These are phyloP conservation scores for Anthracocystis setariae DNA, from an alignment of 1,284 basidiomycete genomes.

Conservation along the genomic window DNA sequence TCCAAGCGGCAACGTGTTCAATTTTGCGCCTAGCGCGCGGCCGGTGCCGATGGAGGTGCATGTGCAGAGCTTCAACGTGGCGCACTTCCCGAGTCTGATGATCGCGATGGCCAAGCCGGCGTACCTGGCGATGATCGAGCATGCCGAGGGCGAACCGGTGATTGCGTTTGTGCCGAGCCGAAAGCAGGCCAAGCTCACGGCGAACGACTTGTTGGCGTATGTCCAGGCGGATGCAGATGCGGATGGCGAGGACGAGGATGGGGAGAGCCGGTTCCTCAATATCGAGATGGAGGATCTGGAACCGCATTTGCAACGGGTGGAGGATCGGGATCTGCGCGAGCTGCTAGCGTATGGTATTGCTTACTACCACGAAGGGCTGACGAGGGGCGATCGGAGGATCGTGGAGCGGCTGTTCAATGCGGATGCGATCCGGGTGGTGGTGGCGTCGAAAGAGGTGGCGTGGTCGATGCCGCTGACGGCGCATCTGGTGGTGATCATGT, in stretches of 20 bases:
- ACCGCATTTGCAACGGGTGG: slow-evolving; percentile 86
- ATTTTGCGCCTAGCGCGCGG: slow-evolving; percentile 93
- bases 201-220: slow-evolving; percentile 89
- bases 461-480: slow-evolving; percentile 93
- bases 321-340: slow-evolving; percentile 81
- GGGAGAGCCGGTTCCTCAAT: slow-evolving; percentile 86
- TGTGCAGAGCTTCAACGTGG: slow-evolving; percentile 91
- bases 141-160: slow-evolving; percentile 85
- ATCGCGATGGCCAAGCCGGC: slow-evolving; percentile 99
- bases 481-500: slow-evolving; percentile 99
- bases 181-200: slow-evolving; percentile 90
- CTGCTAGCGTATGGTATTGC: slow-evolving; percentile 89
- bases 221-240: slow-evolving; percentile 81
- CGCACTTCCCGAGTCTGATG: slow-evolving; percentile 98
- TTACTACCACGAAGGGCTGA: slow-evolving; percentile 93
- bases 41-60: slow-evolving; percentile 97
- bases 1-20: slow-evolving; percentile 88
- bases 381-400: slow-evolving; percentile 89
- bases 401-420: slow-evolving; percentile 92
- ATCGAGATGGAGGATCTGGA: slow-evolving; percentile 84
- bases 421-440: slow-evolving; percentile 91
- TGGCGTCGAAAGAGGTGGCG: slow-evolving; percentile 93
- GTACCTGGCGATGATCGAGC: slow-evolving; percentile 90
- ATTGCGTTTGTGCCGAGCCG: slow-evolving; percentile 93
- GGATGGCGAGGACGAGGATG: slow-evolving; percentile 63